phyloP scores from a whole-genome alignment of 2,329 filamentous ascomycete genomes.

The Alternaria arborescens region DNA sequence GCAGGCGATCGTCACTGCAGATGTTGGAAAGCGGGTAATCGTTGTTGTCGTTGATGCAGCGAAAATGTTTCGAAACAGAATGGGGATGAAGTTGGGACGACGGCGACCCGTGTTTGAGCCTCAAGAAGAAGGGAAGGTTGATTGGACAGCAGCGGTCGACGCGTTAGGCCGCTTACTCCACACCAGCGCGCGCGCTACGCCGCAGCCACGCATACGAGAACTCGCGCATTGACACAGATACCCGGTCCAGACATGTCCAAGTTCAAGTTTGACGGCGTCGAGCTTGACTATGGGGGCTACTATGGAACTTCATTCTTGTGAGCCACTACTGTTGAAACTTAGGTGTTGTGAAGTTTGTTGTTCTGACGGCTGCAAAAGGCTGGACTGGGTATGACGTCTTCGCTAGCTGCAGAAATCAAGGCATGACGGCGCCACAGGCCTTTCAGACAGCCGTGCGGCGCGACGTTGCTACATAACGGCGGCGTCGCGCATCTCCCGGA shows the following conservation, averaged over 20 bases:
- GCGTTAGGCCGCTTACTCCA: constrained; percentile 2
- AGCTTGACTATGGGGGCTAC: not conserved
- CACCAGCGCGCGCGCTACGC: constrained; percentile 37
- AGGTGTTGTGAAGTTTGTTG: not conserved
- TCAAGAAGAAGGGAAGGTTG: constrained; percentile 26
- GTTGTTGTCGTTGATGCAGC: not conserved
- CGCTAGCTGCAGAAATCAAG: constrained; percentile 42
- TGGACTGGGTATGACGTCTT: constrained; percentile 32
- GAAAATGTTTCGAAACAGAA: not conserved
- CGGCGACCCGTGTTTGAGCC: constrained; percentile 30
- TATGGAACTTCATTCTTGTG: not conserved
- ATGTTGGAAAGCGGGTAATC: not conserved
- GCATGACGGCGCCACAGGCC: constrained; percentile 36
- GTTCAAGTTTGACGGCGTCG: not conserved
- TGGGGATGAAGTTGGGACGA: constrained; percentile 33
- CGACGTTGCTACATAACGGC: constrained; percentile 45
- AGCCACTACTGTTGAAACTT: not conserved
- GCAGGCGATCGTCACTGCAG: not conserved
- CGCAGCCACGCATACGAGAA: constrained; percentile 33
- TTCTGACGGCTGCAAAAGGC: not conserved
- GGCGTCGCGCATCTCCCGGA: constrained; percentile 32
- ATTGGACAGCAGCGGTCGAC: constrained; percentile 37
- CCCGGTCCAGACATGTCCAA: not conserved
- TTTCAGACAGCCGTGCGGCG: constrained; percentile 29
- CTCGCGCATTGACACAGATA: constrained; percentile 3